Percentiles rank a stretch among this genome's conserved stretches.
Conservation (phyloP, 108 stramenopile species). For the Nannochloropsis granulata region DNA sequence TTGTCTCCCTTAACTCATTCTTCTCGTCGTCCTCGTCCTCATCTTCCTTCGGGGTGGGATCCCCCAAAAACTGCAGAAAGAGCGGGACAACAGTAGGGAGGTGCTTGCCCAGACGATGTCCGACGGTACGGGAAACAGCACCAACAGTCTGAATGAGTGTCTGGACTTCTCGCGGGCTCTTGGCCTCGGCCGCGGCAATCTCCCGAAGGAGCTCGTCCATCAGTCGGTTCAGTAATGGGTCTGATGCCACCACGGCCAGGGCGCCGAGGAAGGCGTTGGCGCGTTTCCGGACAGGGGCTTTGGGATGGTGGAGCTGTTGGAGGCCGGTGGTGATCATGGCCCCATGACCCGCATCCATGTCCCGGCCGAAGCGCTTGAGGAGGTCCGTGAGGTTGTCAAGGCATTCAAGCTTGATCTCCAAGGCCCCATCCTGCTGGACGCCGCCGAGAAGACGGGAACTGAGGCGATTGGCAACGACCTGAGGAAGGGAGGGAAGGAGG, state of each 20-base stretch:
- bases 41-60: conserved; percentile 43
- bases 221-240: conserved; percentile 12
- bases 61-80: conserved; percentile 70
- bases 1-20: background rate
- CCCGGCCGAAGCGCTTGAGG: conserved; percentile 66
- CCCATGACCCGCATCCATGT: conserved; percentile 51
- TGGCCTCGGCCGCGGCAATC: conserved; percentile 41
- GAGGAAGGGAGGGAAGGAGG: background rate
- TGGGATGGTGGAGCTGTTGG: conserved; percentile 45
- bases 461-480: conserved; percentile 51
- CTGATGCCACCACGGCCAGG: conserved; percentile 43
- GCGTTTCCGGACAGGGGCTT: conserved; percentile 62
- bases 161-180: background rate
- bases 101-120: conserved; percentile 48
- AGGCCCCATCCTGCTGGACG: conserved; percentile 16
- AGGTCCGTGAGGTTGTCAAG: conserved; percentile 80
- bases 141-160: conserved; percentile 66
- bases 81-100: conserved; percentile 84
- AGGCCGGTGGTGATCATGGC: conserved; percentile 54
- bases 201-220: conserved; percentile 42
- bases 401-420: conserved; percentile 44
- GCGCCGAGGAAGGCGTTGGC: conserved; percentile 72
- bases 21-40: conserved; percentile 30
- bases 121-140: conserved; percentile 47
- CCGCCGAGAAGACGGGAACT: conserved; percentile 61